A percentile compares a stretch with the other conserved stretches of the same genome.
These are phyloP conservation scores for Pestalotiopsis sp. DNA, from an alignment of 2,329 filamentous ascomycete genomes.

Conservation along the genomic window DNA sequence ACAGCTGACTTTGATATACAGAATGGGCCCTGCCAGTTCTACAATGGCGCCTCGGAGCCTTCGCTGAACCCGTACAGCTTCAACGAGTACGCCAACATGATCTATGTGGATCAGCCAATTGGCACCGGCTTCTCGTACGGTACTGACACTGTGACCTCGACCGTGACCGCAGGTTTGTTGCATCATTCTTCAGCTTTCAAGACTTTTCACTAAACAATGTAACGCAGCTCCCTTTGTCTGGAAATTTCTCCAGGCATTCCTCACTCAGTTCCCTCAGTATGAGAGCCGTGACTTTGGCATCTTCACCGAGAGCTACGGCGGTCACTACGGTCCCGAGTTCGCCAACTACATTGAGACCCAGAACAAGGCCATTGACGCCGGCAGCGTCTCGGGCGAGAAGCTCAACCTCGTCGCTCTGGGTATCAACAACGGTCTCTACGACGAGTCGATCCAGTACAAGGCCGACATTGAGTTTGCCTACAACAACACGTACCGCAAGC, in stretches of 20 bases:
- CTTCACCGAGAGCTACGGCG: slow-evolving; percentile 58
- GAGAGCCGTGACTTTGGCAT: slow-evolving; percentile 59
- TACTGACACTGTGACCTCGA: slow-evolving; percentile 38
- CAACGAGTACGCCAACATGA: slow-evolving; percentile 46
- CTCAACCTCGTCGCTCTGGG: slow-evolving; percentile 35
- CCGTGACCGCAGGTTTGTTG: slow-evolving; percentile 37
- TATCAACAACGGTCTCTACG: slow-evolving; percentile 36
- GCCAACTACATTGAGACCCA: slow-evolving; percentile 58
- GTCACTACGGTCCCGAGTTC: slow-evolving; percentile 61
- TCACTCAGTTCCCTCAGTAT: slow-evolving; percentile 65
- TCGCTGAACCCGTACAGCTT: slow-evolving; percentile 45
- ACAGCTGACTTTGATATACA: not conserved
- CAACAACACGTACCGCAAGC: slow-evolving; percentile 39
- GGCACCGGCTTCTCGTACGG: slow-evolving; percentile 45
- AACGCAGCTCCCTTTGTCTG: slow-evolving; percentile 49
- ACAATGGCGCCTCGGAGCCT: slow-evolving; percentile 36
- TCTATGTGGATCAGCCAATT: slow-evolving; percentile 41
- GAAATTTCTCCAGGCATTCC: slow-evolving; percentile 63
- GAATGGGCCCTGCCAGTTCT: slow-evolving; percentile 46
- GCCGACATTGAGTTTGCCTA: slow-evolving; percentile 32
- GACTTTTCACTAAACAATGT: not conserved
- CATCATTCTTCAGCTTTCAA: not conserved
- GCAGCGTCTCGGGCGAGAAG: slow-evolving; percentile 34
- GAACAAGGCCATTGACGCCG: slow-evolving; percentile 52
- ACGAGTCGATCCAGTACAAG: slow-evolving; percentile 24